Conservation (phyloP, 2,329 filamentous ascomycete species). For the Venturia asperata region DNA sequence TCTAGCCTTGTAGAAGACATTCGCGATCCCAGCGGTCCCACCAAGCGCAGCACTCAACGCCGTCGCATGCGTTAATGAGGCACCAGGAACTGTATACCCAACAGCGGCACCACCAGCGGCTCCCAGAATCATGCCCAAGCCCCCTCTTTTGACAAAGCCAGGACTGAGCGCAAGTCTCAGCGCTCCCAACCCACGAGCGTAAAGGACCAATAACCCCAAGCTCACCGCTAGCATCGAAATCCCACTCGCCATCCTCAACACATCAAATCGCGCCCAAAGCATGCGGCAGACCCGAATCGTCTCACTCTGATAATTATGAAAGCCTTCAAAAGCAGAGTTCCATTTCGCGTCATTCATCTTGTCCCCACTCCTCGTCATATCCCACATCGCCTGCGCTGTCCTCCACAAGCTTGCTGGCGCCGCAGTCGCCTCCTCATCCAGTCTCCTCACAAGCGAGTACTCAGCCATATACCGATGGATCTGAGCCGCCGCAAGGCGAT, state of each 20-base stretch:
- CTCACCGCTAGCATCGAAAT: conserved; percentile 63
- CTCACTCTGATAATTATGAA: conserved; percentile 66
- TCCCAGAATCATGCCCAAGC: conserved; percentile 43
- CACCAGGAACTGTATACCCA: conserved; percentile 37
- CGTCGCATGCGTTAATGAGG: conserved; percentile 34
- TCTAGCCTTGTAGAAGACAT: conserved; percentile 37
- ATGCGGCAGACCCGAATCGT: conserved; percentile 73
- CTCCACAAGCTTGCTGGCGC: conserved; percentile 48
- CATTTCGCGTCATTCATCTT: conserved; percentile 25
- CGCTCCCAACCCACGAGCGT: conserved; percentile 53
- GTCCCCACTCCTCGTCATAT: background rate
- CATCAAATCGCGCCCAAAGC: conserved; percentile 88
- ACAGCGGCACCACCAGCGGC: conserved; percentile 36
- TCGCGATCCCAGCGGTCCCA: conserved; percentile 31
- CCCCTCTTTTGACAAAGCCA: conserved; percentile 45
- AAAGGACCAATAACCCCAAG: conserved; percentile 63
- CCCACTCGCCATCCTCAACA: conserved; percentile 76
- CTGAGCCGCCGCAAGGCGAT: conserved; percentile 70
- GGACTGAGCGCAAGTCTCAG: conserved; percentile 49
- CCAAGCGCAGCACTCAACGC: conserved; percentile 37
- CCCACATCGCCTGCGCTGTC: conserved; percentile 49
- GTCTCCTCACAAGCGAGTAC: conserved; percentile 67
- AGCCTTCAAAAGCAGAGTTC: conserved; percentile 48
- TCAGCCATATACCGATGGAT: conserved; percentile 83
- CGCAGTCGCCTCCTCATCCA: conserved; percentile 54